These are phyloP conservation scores for Sisymbrium irio DNA, from an alignment of 345 rosid genomes.

Conservation along the genomic window DNA sequence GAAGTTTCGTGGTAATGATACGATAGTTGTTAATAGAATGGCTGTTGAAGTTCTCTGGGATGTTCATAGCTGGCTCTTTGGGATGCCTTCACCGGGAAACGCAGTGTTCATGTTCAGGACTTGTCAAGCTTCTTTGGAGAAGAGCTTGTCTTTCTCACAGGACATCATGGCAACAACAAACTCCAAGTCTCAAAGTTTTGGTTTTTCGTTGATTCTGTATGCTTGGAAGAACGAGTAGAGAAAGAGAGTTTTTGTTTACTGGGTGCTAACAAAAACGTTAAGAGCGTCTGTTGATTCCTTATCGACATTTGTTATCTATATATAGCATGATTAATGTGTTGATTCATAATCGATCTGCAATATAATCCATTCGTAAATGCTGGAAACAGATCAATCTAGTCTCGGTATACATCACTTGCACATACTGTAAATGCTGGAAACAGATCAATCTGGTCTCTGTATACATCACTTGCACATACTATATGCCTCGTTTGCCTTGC, in stretches of 20 bases:
- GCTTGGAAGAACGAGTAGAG: conserved; percentile 73
- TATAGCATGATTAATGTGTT: conserved; percentile 27
- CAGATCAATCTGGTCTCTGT: too few species aligned
- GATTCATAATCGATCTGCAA: conserved; percentile 12
- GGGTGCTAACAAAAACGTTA: conserved; percentile 15
- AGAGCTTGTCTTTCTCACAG: conserved; percentile 49
- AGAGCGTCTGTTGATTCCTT: conserved; percentile 33
- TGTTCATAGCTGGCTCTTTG: conserved; percentile 93
- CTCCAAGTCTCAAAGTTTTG: conserved; percentile 59
- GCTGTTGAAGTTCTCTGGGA: conserved; percentile 94
- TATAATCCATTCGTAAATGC: not conserved
- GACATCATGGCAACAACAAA: conserved; percentile 35
- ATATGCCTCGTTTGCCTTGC: not conserved
- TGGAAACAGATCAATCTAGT: not conserved
- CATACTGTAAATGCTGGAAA: too few species aligned
- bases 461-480: too few species aligned
- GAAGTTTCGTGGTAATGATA: conserved; percentile 92
- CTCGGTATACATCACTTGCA: not conserved
- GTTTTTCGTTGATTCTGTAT: conserved; percentile 60
- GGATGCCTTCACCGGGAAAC: conserved; percentile 58
- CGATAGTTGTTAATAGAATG: conserved; percentile 76
- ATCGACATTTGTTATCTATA: conserved; percentile 22
- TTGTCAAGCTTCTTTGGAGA: conserved; percentile 48
- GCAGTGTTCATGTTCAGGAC: conserved; percentile 93
- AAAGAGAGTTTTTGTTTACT: not conserved